phyloP scores from a whole-genome alignment of 2,329 filamentous ascomycete genomes.

The Calonectria naviculata region DNA sequence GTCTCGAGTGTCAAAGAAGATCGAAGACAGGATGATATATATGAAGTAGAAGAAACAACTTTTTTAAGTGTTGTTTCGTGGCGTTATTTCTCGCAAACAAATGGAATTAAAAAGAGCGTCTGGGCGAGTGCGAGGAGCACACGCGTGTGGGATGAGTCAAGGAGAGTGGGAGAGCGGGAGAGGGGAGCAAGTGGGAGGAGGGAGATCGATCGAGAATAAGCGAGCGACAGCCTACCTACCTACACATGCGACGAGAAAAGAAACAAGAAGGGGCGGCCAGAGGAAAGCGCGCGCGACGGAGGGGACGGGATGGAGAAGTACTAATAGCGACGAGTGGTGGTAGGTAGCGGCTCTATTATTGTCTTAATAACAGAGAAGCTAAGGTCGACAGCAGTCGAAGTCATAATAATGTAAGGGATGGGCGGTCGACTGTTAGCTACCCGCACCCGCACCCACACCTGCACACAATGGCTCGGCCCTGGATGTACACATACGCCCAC shows the following conservation, averaged over 20 bases:
- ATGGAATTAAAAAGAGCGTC: conserved; percentile 21
- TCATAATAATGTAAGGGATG: conserved; percentile 20
- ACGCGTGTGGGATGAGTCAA: conserved; percentile 8
- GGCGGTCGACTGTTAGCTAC: conserved; percentile 4
- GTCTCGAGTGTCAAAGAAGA: conserved; percentile 23
- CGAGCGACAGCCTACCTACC: conserved; percentile 5
- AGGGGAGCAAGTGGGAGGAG: neutral
- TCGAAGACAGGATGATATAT: neutral
- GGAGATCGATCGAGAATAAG: conserved; percentile 7
- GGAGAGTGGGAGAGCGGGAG: neutral
- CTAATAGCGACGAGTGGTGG: neutral
- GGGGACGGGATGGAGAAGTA: conserved; percentile 13
- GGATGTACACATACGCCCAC: neutral
- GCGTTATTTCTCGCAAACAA: conserved; percentile 30
- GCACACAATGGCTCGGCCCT: neutral
- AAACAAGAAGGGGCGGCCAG: conserved; percentile 6
- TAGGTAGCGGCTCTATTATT: neutral
- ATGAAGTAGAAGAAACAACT: neutral
- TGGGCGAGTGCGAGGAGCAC: conserved; percentile 9
- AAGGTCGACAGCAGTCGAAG: conserved; percentile 12
- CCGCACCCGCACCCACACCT: neutral
- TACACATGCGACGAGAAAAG: conserved; percentile 19
- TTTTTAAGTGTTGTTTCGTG: neutral
- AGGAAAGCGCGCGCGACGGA: conserved; percentile 11
- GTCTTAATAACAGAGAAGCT: neutral